Conservation (phyloP, 306 rosid species). For the Vigna angularis region DNA sequence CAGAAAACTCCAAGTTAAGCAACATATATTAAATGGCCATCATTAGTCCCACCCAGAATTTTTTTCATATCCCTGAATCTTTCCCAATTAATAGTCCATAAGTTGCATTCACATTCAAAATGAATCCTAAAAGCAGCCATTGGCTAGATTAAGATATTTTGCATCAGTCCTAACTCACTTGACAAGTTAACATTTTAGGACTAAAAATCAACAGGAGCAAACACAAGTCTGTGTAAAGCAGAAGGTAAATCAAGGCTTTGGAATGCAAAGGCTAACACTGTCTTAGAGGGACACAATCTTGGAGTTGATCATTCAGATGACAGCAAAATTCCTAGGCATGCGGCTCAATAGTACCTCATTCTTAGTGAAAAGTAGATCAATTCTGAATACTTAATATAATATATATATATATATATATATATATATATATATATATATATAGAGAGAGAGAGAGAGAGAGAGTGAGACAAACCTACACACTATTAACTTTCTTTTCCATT, state of each 20-base stretch:
- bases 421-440: too few species aligned
- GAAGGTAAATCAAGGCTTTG: neutral
- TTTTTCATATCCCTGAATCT: neutral
- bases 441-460: too few species aligned
- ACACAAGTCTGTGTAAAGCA: neutral
- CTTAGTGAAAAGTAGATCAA: too few species aligned
- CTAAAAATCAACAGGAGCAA: neutral
- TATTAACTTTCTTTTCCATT: too few species aligned
- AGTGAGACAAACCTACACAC: neutral
- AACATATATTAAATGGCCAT: neutral
- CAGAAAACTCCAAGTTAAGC: neutral
- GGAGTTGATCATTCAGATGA: neutral
- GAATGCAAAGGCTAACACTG: neutral
- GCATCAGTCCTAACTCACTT: neutral
- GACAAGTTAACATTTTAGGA: neutral
- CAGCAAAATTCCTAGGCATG: neutral
- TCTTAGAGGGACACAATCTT: neutral
- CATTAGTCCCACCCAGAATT: neutral
- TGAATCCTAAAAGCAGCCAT: conserved; percentile 5
- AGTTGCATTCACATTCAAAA: conserved; percentile 20
- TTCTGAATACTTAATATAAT: too few species aligned
- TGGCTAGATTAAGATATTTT: neutral
- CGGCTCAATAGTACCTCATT: neutral
- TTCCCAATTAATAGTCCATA: neutral
- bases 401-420: too few species aligned